A percentile compares a stretch with the other conserved stretches of the same genome.
Conservation (phyloP, 768 basidiomycete genomes). For the Rhodotorula taiwanensis region DNA sequence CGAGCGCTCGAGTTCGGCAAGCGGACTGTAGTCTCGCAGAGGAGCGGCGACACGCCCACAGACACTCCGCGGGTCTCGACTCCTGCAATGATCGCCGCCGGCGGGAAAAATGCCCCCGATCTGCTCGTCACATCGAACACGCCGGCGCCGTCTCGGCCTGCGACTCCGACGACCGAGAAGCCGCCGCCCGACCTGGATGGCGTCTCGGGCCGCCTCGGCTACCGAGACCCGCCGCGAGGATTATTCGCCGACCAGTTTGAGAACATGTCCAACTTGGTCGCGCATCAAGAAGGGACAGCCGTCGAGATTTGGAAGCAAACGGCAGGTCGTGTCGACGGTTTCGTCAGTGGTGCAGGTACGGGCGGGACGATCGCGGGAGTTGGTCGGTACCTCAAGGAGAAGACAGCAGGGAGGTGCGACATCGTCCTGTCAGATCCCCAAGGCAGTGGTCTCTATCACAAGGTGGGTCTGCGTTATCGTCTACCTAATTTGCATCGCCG, state of each 20-base stretch:
- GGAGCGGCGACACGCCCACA: conserved; percentile 3
- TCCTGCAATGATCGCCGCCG: conserved; percentile 35
- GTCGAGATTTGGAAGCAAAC: conserved; percentile 95
- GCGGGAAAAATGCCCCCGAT: conserved; percentile 19
- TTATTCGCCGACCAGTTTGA: conserved; percentile 98
- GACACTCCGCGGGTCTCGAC: not conserved
- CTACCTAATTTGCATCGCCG: too few species aligned
- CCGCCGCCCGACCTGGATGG: not conserved
- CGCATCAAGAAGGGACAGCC: conserved; percentile 82
- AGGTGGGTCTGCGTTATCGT: conserved; percentile 52
- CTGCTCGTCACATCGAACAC: conserved; percentile 15
- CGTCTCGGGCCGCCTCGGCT: conserved; percentile 20
- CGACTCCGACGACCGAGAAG: too few species aligned
- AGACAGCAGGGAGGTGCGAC: conserved; percentile 55
- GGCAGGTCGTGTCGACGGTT: conserved; percentile 69
- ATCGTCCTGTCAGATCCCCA: conserved; percentile 84
- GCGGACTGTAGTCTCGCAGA: conserved; percentile 4
- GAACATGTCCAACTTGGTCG: conserved; percentile 83
- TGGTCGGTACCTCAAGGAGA: conserved; percentile 70
- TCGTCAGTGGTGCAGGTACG: conserved; percentile 90
- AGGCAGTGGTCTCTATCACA: conserved; percentile 91
- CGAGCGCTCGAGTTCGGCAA: conserved; percentile 68
- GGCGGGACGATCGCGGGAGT: conserved; percentile 89
- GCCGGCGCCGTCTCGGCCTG: not conserved
- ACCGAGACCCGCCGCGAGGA: conserved; percentile 56